Base-by-base conservation (phyloP, 352 stramenopile species). In the Globisporangium acanthophoron region DNA sequence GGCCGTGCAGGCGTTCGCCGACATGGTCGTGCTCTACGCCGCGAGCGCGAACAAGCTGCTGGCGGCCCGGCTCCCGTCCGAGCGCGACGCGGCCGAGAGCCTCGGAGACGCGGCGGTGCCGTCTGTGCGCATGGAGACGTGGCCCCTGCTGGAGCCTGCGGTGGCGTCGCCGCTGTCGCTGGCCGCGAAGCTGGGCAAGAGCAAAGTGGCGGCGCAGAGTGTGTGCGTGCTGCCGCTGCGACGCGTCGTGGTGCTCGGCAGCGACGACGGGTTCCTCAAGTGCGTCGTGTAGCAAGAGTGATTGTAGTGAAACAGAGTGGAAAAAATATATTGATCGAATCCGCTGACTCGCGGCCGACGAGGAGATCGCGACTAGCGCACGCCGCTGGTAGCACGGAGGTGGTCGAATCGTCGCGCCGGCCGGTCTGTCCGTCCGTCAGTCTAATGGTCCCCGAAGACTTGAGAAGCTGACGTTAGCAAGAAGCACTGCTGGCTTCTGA, bases 221-320 rank as follows among this genome's bases (percentile, higher is more conserved):
- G 24, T 90, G 5, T 71, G 67, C 0, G 60, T 88, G 49, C 55
- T 92, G 18, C 78, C 82, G 0, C 47, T 92, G 24, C 69, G 82
- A 3, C 82, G 88, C 54, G 57, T 90, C 20, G 33, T 90, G 21
- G 43, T 92, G 44, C 27, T 92, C 3, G 79, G 82, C 16, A 65
- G 71, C 1, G 82, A 92, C 2, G 82, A 92, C 52, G 82, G 82
- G 27, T 80, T 73, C 24, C 62, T 92, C 43, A 75, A 78, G 53
- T 80, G 75, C 54, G 61, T 76, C 29, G 24, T 75, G 4, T 81
- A 67, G 56, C 27, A 52, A 37, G 54, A n/a, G 18, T 6, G 9
- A 51, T n/a, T 31, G 13, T 58, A 63, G 43, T 63, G 55, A 43
- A 61, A 61, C 57, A 65, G 56, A 12, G 41, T 1, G 5, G 5